Evolutionary conservation across 1,139 yeast genomes (phyloP).

Genomic region (Sugiyamaella neomexicana): DNA sequence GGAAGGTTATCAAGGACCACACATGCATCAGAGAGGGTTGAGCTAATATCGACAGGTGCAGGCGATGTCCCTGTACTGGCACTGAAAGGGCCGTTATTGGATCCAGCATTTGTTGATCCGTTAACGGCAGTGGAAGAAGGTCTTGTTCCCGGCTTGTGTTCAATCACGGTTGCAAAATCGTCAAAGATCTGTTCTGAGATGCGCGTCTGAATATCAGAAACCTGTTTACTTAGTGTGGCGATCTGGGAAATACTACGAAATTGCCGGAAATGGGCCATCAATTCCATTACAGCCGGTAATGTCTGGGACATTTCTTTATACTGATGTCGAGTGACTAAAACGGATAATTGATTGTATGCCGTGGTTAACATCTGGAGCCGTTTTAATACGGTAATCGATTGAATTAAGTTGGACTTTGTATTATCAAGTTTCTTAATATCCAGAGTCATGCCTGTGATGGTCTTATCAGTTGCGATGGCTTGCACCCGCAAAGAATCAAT

Average conservation of each 20-base stretch:
- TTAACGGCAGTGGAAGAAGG: slow-evolving; percentile 25
- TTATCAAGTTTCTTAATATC: slow-evolving; percentile 77
- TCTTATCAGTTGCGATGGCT: slow-evolving; percentile 58
- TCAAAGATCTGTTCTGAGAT: slow-evolving; percentile 71
- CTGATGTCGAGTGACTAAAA: slow-evolving; percentile 49
- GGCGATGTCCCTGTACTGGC: background rate
- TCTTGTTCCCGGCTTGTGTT: slow-evolving; percentile 19
- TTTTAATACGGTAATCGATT: slow-evolving; percentile 81
- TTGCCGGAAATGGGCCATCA: slow-evolving; percentile 72
- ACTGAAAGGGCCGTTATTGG: background rate
- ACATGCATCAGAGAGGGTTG: slow-evolving; percentile 61
- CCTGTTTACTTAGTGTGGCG: slow-evolving; percentile 63
- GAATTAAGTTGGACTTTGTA: slow-evolving; percentile 77
- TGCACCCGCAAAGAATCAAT: slow-evolving; percentile 50
- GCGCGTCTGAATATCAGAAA: slow-evolving; percentile 62
- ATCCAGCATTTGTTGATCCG: background rate
- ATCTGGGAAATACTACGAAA: slow-evolving; percentile 85
- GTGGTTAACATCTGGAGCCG: slow-evolving; percentile 82
- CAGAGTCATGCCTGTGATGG: slow-evolving; percentile 69
- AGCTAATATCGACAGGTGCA: slow-evolving; percentile 17
- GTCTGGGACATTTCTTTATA: slow-evolving; percentile 69
- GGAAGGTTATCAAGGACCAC: slow-evolving; percentile 69
- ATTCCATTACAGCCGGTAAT: slow-evolving; percentile 75
- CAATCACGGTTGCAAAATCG: slow-evolving; percentile 60
- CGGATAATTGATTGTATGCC: slow-evolving; percentile 67